phyloP scores from a whole-genome alignment of 441 rosid species.

The Eruca vesicaria region DNA sequence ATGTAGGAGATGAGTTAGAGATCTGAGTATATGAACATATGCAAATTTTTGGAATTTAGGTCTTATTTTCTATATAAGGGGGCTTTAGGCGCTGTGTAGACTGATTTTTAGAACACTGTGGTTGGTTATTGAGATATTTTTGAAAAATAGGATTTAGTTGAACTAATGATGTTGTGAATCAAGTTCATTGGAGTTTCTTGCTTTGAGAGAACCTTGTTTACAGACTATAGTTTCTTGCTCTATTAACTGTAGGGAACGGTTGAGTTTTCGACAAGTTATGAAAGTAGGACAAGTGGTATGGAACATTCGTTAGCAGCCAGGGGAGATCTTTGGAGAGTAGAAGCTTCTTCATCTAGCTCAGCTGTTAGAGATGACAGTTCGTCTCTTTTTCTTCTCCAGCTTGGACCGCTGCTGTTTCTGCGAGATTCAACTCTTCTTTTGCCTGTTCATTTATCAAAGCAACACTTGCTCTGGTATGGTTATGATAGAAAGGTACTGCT shows the following conservation, averaged over 20 bases:
- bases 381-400: slow-evolving; percentile 90
- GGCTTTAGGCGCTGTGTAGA: too few relatives aligned
- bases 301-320: slow-evolving; percentile 87
- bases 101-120: too few relatives aligned
- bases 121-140: not conserved
- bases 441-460: slow-evolving; percentile 92
- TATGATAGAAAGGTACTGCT: slow-evolving; percentile 86
- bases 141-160: not conserved
- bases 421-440: slow-evolving; percentile 89
- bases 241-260: slow-evolving; percentile 53
- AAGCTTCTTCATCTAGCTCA: slow-evolving; percentile 65
- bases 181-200: not conserved
- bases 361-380: slow-evolving; percentile 63
- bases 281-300: slow-evolving; percentile 64
- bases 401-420: slow-evolving; percentile 84
- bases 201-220: not conserved
- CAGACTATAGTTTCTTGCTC: not conserved
- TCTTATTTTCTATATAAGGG: too few relatives aligned
- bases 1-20: not conserved
- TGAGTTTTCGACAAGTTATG: slow-evolving; percentile 78
- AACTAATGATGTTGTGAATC: not conserved
- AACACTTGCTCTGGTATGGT: slow-evolving; percentile 97
- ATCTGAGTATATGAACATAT: not conserved
- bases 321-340: slow-evolving; percentile 96
- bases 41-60: too few relatives aligned